phyloP scores from a whole-genome alignment of 1,139 yeast genomes.

The Pichia terricola region DNA sequence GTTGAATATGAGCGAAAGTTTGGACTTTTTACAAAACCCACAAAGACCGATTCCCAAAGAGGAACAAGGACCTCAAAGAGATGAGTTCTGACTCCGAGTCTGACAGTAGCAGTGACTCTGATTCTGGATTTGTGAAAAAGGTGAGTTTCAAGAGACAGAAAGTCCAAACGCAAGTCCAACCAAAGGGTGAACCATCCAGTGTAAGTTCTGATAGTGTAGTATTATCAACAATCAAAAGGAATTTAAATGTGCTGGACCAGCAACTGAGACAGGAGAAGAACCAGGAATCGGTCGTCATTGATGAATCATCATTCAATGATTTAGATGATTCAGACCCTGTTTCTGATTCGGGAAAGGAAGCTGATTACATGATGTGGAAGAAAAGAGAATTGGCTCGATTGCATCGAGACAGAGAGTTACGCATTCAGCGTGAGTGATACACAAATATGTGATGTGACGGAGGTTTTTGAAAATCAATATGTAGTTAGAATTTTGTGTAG shows the following conservation, averaged over 20 bases:
- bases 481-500: no score
- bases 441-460: background rate
- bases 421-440: slow-evolving; percentile 4
- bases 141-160: background rate
- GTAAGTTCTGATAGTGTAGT: no score
- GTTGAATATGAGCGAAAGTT: no score
- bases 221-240: background rate
- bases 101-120: background rate
- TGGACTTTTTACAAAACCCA: no score
- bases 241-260: background rate
- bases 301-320: background rate
- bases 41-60: no score
- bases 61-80: no score
- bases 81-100: no score
- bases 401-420: slow-evolving; percentile 7
- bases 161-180: no score
- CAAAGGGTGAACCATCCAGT: no score
- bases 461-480: background rate
- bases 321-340: slow-evolving; percentile 4
- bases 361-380: slow-evolving; percentile 2
- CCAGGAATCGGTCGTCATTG: background rate
- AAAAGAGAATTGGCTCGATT: slow-evolving; percentile 8
- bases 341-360: background rate
- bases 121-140: background rate
- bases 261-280: background rate